Evolutionary conservation across 257 asterid species (phyloP).

Genomic region (Solanum lignicaule): DNA sequence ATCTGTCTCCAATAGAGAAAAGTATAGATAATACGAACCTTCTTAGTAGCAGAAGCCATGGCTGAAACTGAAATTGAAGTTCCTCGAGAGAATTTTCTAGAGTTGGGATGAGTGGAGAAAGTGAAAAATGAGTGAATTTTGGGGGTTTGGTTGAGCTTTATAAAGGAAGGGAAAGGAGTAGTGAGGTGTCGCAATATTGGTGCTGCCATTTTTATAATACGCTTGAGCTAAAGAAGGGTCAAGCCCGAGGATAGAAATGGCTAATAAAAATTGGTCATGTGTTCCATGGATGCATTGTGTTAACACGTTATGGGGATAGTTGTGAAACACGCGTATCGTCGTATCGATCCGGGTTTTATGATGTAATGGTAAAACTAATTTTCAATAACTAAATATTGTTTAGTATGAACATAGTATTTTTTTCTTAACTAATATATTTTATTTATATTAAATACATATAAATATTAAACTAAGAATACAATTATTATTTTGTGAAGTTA

Average conservation of each 20-base stretch:
- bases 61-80: slow-evolving; percentile 33
- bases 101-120: slow-evolving; percentile 15
- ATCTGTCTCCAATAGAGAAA: background rate
- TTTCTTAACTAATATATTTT: too few species aligned
- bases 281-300: background rate
- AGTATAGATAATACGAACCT: background rate
- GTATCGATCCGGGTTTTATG: too few species aligned
- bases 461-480: too few species aligned
- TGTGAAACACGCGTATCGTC: background rate
- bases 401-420: background rate
- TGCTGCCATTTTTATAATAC: background rate
- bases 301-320: background rate
- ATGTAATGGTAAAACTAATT: rapidly evolving
- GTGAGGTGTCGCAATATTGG: slow-evolving; percentile 34
- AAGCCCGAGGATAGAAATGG: background rate
- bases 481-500: too few species aligned
- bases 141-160: slow-evolving; percentile 9
- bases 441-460: background rate
- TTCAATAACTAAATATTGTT: too few species aligned
- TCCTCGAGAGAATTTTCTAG: slow-evolving; percentile 18
- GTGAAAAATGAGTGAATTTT: slow-evolving; percentile 1
- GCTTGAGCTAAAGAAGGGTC: background rate
- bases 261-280: background rate
- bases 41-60: slow-evolving; percentile 69
- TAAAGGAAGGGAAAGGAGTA: slow-evolving; percentile 12